Conservation (phyloP, 805 yeast genomes). For the Torulaspora franciscae region DNA sequence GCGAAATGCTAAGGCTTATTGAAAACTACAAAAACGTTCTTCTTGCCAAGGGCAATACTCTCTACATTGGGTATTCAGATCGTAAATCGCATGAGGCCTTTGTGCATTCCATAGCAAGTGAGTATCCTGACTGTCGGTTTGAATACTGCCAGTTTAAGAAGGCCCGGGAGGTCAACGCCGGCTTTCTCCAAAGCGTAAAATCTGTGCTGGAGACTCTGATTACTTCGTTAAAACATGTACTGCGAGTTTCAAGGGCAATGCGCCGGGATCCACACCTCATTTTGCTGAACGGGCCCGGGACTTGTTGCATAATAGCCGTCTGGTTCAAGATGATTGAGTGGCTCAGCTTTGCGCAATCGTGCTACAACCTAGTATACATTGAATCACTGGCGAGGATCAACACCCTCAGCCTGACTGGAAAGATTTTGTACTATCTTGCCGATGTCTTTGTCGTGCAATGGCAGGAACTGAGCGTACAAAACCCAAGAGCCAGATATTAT, state of each 20-base stretch:
- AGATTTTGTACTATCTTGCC: slow-evolving; percentile 60
- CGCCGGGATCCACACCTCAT: slow-evolving; percentile 25
- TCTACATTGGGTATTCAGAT: slow-evolving; percentile 32
- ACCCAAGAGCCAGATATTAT: slow-evolving; percentile 59
- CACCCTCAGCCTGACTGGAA: slow-evolving; percentile 71
- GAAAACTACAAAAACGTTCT: slow-evolving; percentile 39
- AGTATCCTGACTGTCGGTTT: slow-evolving; percentile 9
- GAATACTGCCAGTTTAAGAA: slow-evolving; percentile 28
- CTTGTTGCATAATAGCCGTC: slow-evolving; percentile 32
- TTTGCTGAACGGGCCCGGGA: slow-evolving; percentile 40
- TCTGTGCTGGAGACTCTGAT: slow-evolving; percentile 36
- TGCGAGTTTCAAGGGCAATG: slow-evolving; percentile 20
- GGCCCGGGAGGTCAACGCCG: slow-evolving; percentile 40
- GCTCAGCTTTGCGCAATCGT: slow-evolving; percentile 15
- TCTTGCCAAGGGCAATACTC: slow-evolving; percentile 44
- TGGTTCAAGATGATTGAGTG: slow-evolving; percentile 30
- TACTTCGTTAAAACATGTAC: slow-evolving; percentile 19
- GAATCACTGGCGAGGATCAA: slow-evolving; percentile 85
- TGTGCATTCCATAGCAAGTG: slow-evolving; percentile 27
- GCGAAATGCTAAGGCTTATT: slow-evolving; percentile 81
- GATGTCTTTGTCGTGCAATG: slow-evolving; percentile 89
- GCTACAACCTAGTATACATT: slow-evolving; percentile 76
- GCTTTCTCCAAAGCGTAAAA: slow-evolving; percentile 28
- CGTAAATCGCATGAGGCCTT: slow-evolving; percentile 38
- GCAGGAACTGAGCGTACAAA: slow-evolving; percentile 49